A percentile compares a stretch with the other conserved stretches of the same genome.
Evolutionary conservation across 495 filamentous ascomycete genomes (phyloP).

Genomic region (Sordaria brevicollis): DNA sequence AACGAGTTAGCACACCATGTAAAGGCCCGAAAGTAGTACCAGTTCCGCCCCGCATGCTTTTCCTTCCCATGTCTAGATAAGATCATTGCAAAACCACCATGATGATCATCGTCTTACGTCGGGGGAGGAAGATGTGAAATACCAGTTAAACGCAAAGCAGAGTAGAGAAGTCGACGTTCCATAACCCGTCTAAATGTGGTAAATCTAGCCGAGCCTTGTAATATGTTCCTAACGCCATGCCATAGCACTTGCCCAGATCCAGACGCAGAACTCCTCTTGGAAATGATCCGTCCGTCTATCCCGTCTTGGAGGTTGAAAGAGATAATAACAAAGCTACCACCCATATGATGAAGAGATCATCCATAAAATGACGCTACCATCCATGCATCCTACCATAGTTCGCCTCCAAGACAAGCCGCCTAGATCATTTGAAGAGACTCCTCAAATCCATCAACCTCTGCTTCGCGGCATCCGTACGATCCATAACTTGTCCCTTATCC

Average conservation of each 20-base stretch:
- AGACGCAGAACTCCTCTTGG: background rate
- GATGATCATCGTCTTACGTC: background rate
- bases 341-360: background rate
- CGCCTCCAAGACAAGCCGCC: background rate
- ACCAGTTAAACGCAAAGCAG: background rate
- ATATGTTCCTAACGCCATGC: background rate
- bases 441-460: slow-evolving; percentile 70
- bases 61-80: background rate
- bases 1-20: too few relatives aligned
- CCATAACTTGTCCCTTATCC: slow-evolving; percentile 42
- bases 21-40: too few relatives aligned
- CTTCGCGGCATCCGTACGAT: slow-evolving; percentile 64
- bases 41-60: too few relatives aligned
- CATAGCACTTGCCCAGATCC: background rate
- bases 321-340: background rate
- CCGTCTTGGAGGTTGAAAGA: background rate
- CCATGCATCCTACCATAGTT: background rate
- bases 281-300: background rate
- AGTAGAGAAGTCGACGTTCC: background rate
- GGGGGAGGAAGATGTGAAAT: background rate
- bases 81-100: background rate
- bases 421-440: slow-evolving; percentile 61
- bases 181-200: background rate
- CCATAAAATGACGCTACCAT: background rate
- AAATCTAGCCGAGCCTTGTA: background rate